Evolutionary conservation across 345 rosid genomes (phyloP), one percentile per base, ranked within the genome.

Genomic region (Limnanthes douglasii): DNA sequence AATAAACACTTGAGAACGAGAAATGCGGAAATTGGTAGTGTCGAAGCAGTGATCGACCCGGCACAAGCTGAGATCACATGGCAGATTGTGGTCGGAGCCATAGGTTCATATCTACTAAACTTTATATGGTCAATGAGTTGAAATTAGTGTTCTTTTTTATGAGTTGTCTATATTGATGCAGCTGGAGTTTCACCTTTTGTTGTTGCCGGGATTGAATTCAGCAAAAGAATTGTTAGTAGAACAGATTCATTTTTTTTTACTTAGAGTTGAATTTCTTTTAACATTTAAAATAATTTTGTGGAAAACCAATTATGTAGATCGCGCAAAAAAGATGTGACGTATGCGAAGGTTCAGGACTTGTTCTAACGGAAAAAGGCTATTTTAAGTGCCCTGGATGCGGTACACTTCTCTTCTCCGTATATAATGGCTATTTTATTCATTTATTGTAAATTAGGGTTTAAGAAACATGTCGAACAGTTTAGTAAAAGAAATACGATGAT

Each of bases 151-250:
- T 26, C 2, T 9, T 40, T 16, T 13, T 41, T 25, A 32, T 30
- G 18, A 3, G 76, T 42, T 46, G 73, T 20, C 31, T 62, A 55
- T 79, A 76, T 66, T 22, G 7, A 21, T 54, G 74, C 82, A 85
- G 93, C 93, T 51, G 93, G 90, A 29, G 53, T 72, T 39, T 42
- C 61, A 17, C 96, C 93, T 2, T 85, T 85, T 34, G 65, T 69
- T 16, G 86, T 80, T 8, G 96, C 94, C 8, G 97, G 90, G 45
- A 61, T 88, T 42, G 97, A 82, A 40, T 88, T 88, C 74, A 64
- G 83, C 72, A 78, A 82, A 58, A 65, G 95, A 69, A 82, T 86
- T 27, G 96, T 85, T 55, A 44, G 37, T 36, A 11, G 29, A 20
- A 24, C 12, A 15, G 5, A 22, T 2, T 19, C 2, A 8, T 26